Conservation (phyloP, 257 asterid genomes). For the Buddleja alternifolia region DNA sequence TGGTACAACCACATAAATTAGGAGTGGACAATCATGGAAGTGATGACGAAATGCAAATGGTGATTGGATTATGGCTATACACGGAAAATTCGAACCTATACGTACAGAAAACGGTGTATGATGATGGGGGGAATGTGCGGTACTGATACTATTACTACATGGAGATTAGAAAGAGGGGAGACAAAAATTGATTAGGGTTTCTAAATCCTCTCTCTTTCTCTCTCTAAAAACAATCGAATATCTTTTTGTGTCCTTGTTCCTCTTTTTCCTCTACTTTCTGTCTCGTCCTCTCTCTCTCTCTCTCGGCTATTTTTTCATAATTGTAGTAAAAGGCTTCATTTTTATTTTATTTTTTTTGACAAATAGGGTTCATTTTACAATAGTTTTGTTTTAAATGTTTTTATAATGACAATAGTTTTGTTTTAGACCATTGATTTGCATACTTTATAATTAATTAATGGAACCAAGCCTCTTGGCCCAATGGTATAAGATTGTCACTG, state of each 20-base stretch:
- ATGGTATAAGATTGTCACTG: no score
- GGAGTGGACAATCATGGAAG: constrained; percentile 22
- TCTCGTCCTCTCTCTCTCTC: constrained; percentile 29
- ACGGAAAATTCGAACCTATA: constrained; percentile 23
- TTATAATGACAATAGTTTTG: no score
- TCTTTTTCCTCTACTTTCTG: constrained; percentile 30
- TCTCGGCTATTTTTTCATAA: background rate
- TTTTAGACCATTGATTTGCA: no score
- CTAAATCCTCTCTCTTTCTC: constrained; percentile 26
- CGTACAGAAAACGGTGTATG: constrained; percentile 27
- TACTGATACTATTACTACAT: constrained; percentile 24
- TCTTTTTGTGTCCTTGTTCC: constrained; percentile 33
- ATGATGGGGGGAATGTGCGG: constrained; percentile 23
- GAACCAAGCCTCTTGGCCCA: no score
- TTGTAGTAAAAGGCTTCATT: constrained; percentile 12
- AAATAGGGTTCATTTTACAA: no score
- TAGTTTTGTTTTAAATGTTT: no score
- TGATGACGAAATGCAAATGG: constrained; percentile 6
- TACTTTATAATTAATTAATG: no score
- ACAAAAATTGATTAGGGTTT: constrained; percentile 47
- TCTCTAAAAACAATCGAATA: constrained; percentile 34
- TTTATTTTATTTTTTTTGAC: no score
- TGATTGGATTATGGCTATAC: constrained; percentile 25
- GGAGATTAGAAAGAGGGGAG: constrained; percentile 33
- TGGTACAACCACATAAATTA: constrained; percentile 29